Percentiles rank a stretch among this genome's conserved stretches.
Evolutionary conservation across 371 early-diverging fungal genomes (phyloP).

Genomic region (Mucor circinelloides): DNA sequence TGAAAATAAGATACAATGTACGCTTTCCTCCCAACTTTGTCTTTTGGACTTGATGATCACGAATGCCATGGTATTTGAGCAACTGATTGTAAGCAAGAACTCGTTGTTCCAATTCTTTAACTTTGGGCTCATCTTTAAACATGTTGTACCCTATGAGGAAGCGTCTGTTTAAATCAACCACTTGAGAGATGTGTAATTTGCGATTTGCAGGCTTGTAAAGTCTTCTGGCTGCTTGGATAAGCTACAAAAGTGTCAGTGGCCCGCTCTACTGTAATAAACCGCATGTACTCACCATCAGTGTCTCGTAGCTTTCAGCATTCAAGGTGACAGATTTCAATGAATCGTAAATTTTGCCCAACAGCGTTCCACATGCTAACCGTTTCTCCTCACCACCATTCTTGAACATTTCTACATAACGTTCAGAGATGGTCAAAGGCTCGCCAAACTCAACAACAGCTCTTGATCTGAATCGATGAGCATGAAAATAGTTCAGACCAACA

Average conservation of each 20-base stretch:
- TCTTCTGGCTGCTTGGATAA: slow-evolving; percentile 90
- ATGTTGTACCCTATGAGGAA: slow-evolving; percentile 81
- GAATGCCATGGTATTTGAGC: slow-evolving; percentile 84
- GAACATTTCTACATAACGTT: slow-evolving; percentile 78
- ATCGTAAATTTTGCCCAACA: slow-evolving; percentile 75
- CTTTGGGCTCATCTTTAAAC: slow-evolving; percentile 76
- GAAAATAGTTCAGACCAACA: slow-evolving; percentile 82
- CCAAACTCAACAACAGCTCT: slow-evolving; percentile 96
- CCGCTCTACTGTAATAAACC: not conserved
- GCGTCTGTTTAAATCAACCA: slow-evolving; percentile 83
- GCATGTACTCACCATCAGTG: slow-evolving; percentile 75
- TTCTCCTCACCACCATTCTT: slow-evolving; percentile 80
- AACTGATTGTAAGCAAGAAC: slow-evolving; percentile 84
- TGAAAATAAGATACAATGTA: slow-evolving; percentile 60
- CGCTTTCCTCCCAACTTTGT: slow-evolving; percentile 64
- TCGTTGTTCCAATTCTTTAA: slow-evolving; percentile 64
- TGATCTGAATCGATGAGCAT: slow-evolving; percentile 93
- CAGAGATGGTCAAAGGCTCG: slow-evolving; percentile 75
- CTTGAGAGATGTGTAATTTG: slow-evolving; percentile 76
- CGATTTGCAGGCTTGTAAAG: slow-evolving; percentile 84
- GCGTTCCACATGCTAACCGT: slow-evolving; percentile 73
- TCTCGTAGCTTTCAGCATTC: slow-evolving; percentile 90
- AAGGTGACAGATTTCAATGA: slow-evolving; percentile 85
- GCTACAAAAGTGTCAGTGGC: slow-evolving; percentile 27
- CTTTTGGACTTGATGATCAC: slow-evolving; percentile 91